Base-by-base conservation (phyloP, 2,329 filamentous ascomycete species). In the Ophiostoma himal-ulmi region DNA sequence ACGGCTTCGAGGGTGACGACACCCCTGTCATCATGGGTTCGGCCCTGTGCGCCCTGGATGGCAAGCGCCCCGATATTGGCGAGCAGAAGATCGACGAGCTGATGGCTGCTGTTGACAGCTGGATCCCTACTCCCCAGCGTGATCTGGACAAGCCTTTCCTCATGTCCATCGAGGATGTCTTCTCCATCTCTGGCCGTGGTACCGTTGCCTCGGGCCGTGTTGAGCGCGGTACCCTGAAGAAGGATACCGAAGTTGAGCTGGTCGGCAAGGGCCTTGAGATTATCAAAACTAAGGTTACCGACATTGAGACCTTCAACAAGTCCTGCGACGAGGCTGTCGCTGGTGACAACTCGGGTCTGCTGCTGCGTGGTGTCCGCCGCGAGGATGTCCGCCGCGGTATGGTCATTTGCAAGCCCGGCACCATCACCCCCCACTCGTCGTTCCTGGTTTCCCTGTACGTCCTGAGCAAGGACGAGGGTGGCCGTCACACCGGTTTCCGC, bases 221-320 rank as follows among this genome's bases (percentile, higher is more conserved):
- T 72, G 94, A 98, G 89, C 94, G 95, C 80, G 95, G 95, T 84
- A 81, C 88, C 71, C 84, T 99, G 78, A 98, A 97, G 91, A 92
- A 89, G 82, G 95, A 99, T 80, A 86, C 89, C 74, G 95, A 99
- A 79, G 89, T 99, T 75, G 95, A 99, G 86, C 88, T 99, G 74
- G 87, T 99, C 73, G 95, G 95, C 80, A 96, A 95, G 85, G 89
- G 90, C 75, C 82, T 83, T 71, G 86, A 89, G 65, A 83, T 92
- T 75, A 92, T 98, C 86, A 97, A 96, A 89, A 98, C 95, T 82
- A 98, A 97, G 87, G 94, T 99, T 75, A 99, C 95, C 78, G 96
- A 99, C 79, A 98, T 99, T 76, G 95, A 99, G 86, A 99, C 94
- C 75, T 99, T 99, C 88, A 97, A 98, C 88, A 99, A 99, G 88